phyloP scores from a whole-genome alignment of 257 asterid species.

The Anisodus tanguticus region DNA sequence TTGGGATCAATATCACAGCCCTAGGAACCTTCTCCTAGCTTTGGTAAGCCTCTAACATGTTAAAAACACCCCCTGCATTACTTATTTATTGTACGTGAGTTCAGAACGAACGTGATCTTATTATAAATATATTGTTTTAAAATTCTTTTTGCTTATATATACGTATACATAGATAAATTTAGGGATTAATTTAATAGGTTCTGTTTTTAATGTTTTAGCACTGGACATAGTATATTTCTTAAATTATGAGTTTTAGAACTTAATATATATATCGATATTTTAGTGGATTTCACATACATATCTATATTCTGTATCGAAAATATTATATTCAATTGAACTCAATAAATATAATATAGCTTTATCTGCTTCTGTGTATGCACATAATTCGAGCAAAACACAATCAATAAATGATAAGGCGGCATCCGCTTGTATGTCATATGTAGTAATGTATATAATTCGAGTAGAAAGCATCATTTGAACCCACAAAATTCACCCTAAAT shows the following conservation, averaged over 20 bases:
- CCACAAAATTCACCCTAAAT: neutral
- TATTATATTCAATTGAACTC: too few relatives aligned
- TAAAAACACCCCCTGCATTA: neutral
- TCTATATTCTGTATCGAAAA: too few relatives aligned
- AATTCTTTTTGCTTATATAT: neutral
- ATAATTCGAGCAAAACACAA: neutral
- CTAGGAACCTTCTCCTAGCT: constrained; percentile 72
- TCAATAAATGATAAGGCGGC: neutral
- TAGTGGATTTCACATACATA: neutral
- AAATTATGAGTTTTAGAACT: neutral
- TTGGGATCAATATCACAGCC: constrained; percentile 67
- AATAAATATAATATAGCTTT: neutral
- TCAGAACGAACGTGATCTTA: neutral
- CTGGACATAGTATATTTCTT: too few relatives aligned
- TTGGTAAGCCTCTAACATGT: constrained; percentile 41
- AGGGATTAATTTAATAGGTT: neutral
- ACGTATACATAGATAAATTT: neutral
- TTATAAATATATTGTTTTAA: neutral
- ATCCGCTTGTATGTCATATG: neutral
- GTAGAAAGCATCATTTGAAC: neutral
- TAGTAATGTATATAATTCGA: neutral
- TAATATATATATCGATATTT: neutral
- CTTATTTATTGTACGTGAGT: neutral
- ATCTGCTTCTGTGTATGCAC: neutral
- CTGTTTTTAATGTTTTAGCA: too few relatives aligned